A percentile compares a stretch with the other conserved stretches of the same genome.
These are phyloP conservation scores for Solanum tarapatanum DNA, from an alignment of 257 asterid genomes.

Conservation along the genomic window DNA sequence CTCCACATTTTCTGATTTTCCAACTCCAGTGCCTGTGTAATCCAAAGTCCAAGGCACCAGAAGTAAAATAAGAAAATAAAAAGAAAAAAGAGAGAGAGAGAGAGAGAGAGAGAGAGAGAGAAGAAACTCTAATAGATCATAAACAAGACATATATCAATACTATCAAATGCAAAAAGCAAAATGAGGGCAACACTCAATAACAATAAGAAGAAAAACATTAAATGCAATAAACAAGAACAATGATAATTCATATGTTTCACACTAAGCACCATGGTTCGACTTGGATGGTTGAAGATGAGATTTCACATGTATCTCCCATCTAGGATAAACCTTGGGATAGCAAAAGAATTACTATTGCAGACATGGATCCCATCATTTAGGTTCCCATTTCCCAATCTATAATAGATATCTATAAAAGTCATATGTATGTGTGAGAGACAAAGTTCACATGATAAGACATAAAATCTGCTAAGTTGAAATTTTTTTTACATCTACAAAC, in stretches of 20 bases:
- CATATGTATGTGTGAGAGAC: background rate
- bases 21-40: slow-evolving; percentile 6
- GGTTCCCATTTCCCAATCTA: background rate
- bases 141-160: background rate
- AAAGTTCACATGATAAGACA: background rate
- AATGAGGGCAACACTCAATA: background rate
- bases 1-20: slow-evolving; percentile 21
- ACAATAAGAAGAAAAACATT: background rate
- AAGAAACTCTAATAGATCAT: background rate
- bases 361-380: background rate
- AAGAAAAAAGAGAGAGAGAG: background rate
- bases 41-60: background rate
- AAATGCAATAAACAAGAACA: background rate
- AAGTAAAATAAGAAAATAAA: background rate
- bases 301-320: background rate
- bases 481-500: background rate
- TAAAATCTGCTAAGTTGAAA: background rate
- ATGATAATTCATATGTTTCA: background rate
- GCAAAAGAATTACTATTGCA: background rate
- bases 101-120: background rate
- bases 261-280: background rate
- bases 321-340: background rate
- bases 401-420: background rate
- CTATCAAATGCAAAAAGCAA: background rate
- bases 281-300: background rate